Evolutionary conservation across 139 green algal genomes (phyloP).

Genomic region (Chlorella ohadii): DNA sequence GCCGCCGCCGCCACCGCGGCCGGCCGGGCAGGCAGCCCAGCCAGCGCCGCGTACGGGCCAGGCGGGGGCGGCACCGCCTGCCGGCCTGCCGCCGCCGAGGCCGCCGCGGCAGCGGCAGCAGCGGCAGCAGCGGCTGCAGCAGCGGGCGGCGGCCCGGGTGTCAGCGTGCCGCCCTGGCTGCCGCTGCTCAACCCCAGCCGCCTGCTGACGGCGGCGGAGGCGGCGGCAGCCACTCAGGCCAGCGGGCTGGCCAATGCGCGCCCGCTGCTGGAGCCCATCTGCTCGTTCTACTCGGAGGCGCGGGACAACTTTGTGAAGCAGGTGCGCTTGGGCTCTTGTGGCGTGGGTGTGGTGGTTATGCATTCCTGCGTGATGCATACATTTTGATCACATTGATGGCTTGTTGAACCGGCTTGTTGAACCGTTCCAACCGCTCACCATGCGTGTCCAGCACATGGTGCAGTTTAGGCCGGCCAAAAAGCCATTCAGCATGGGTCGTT

Average conservation of each 20-base stretch:
- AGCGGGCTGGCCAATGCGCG: not conserved
- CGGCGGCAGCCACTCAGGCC: not conserved
- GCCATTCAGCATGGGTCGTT: too few relatives aligned
- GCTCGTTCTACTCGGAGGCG: not conserved
- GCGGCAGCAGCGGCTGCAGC: not conserved
- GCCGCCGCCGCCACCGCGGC: slow-evolving; percentile 18
- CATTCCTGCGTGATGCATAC: too few relatives aligned
- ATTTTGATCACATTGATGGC: too few relatives aligned
- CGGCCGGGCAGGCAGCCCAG: not conserved
- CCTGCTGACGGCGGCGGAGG: not conserved
- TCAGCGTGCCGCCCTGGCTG: not conserved
- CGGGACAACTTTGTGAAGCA: slow-evolving; percentile 32
- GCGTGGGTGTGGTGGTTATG: not conserved
- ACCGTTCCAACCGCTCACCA: too few relatives aligned
- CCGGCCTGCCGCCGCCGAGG: not conserved
- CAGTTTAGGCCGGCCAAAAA: too few relatives aligned
- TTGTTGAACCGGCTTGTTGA: too few relatives aligned
- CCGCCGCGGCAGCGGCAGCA: not conserved
- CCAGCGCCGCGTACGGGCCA: not conserved
- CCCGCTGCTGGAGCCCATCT: slow-evolving; percentile 17
- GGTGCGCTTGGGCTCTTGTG: not conserved
- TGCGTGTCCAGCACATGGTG: too few relatives aligned
- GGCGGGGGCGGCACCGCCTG: too few relatives aligned
- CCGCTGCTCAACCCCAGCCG: not conserved
- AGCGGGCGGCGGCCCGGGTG: not conserved